Percentiles rank a stretch among this genome's conserved stretches.
phyloP scores from a whole-genome alignment of 345 rosid species.

The Salix purpurea region DNA sequence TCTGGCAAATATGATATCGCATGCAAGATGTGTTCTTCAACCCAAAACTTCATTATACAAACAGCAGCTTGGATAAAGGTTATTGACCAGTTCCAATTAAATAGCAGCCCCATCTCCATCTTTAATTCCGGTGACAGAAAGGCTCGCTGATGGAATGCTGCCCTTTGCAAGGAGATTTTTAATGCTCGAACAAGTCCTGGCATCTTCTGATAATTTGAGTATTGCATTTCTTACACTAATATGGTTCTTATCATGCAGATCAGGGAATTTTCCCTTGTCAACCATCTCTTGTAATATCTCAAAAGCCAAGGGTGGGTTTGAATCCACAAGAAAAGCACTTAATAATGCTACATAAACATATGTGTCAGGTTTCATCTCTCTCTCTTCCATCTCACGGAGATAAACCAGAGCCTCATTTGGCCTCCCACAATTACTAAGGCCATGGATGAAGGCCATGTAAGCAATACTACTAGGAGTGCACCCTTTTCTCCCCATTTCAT shows the following conservation, averaged over 20 bases:
- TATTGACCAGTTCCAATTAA: not conserved
- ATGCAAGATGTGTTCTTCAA: not conserved
- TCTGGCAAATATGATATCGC: not conserved
- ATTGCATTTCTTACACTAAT: slow-evolving; percentile 41
- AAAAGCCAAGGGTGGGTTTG: slow-evolving; percentile 41
- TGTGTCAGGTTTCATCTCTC: slow-evolving; percentile 60
- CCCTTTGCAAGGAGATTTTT: slow-evolving; percentile 45
- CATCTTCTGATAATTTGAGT: slow-evolving; percentile 47
- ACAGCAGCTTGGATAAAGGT: not conserved
- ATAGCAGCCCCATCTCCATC: slow-evolving; percentile 6
- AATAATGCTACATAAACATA: slow-evolving; percentile 51
- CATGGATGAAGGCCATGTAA: slow-evolving; percentile 66
- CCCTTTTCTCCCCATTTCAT: slow-evolving; percentile 54
- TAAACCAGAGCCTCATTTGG: slow-evolving; percentile 49
- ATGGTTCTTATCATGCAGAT: slow-evolving; percentile 44
- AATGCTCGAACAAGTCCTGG: slow-evolving; percentile 43
- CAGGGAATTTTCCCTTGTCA: slow-evolving; percentile 45
- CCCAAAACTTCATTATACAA: not conserved
- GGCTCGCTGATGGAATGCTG: slow-evolving; percentile 26
- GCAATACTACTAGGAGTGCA: slow-evolving; percentile 50
- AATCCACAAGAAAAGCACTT: slow-evolving; percentile 42
- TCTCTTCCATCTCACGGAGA: slow-evolving; percentile 60
- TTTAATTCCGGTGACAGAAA: slow-evolving; percentile 23
- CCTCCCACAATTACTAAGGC: slow-evolving; percentile 75
- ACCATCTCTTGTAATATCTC: slow-evolving; percentile 62